Evolutionary conservation across 2,329 filamentous ascomycete species (phyloP).

Genomic region (Dactylellina leptospora): DNA sequence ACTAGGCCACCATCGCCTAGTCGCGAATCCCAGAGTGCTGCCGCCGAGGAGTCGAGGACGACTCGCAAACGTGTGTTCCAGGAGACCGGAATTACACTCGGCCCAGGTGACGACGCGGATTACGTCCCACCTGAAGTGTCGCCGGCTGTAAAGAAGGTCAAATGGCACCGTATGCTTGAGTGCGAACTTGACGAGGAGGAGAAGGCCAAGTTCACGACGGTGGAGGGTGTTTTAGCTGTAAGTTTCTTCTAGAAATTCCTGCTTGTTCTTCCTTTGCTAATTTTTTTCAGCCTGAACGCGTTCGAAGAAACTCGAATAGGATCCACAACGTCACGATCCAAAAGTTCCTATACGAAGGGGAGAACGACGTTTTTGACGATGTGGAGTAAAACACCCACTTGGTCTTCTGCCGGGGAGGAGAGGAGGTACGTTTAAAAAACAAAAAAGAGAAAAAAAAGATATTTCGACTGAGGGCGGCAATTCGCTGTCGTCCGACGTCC

Average conservation of each 20-base stretch:
- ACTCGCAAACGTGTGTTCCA: conserved; percentile 34
- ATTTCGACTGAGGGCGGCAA: too few relatives aligned
- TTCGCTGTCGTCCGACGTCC: too few relatives aligned
- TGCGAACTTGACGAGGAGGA: conserved; percentile 21
- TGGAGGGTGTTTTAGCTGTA: conserved; percentile 36
- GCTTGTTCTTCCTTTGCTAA: not conserved
- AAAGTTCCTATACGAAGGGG: conserved; percentile 43
- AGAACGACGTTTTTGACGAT: conserved; percentile 44
- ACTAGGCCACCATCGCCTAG: conserved; percentile 36
- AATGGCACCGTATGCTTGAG: conserved; percentile 35
- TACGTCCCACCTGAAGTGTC: conserved; percentile 37
- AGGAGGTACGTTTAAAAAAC: too few relatives aligned
- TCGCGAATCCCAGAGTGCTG: conserved; percentile 28
- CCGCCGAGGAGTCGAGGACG: conserved; percentile 27
- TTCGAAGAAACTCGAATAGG: conserved; percentile 13
- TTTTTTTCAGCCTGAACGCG: conserved; percentile 38
- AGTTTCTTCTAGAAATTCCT: conserved; percentile 7
- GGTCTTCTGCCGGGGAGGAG: too few relatives aligned
- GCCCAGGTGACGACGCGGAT: conserved; percentile 37
- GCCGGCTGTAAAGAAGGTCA: conserved; percentile 27
- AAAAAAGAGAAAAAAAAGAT: too few relatives aligned
- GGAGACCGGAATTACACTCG: conserved; percentile 34
- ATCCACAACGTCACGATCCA: conserved; percentile 47
- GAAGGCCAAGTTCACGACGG: conserved; percentile 15
- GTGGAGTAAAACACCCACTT: too few relatives aligned